Base-by-base conservation (phyloP, 2,329 filamentous ascomycete species). In the Alternaria triticina region DNA sequence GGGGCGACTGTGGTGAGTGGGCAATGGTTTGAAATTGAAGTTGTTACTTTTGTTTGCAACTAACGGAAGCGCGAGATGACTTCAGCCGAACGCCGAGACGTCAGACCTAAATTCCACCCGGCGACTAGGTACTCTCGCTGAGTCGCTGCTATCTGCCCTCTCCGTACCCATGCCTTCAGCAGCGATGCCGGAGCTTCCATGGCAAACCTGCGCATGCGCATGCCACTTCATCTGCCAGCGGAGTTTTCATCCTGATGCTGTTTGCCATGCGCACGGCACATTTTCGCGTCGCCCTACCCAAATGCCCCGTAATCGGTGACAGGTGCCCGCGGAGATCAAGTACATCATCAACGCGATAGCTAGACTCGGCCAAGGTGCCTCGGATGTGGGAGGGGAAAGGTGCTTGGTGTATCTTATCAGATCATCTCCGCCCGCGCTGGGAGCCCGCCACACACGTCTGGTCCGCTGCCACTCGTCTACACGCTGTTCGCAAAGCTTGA, bases 21-120 rank as follows among this genome's bases (percentile, higher is more conserved):
- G 61, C 62, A 65, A 61, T 66, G 56, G 64, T 55, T 17, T 51
- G 65, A 60, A 59, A 69, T 62, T 66, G 65, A 66, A 52, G 62
- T 60, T 59, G 70, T 71, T 65, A 72, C 70, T 74, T 71, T 74
- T 74, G 67, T 71, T 72, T 70, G 70, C 59, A 72, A 74, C 71
- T 74, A 67, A 62, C 59, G 55, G 59, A 62, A 68, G 70, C 71
- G 69, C 61, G 60, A 65, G 66, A 66, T 66, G 56, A 67, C 69
- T 65, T 69, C 61, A 62, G 63, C 72, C 70, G 69, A 72, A 57
- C 68, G 70, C 73, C 72, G 72, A 72, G 70, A 67, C 62, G 51
- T 66, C 72, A 71, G 66, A 67, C 65, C 61, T 61, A 61, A 60
- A 57, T 57, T 33, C 57, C 54, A 55, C 33, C 57, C 54, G 57